A percentile compares a stretch with the other conserved stretches of the same genome.
phyloP scores from a whole-genome alignment of 2,329 filamentous ascomycete genomes.

The Drechslerella dactyloides region DNA sequence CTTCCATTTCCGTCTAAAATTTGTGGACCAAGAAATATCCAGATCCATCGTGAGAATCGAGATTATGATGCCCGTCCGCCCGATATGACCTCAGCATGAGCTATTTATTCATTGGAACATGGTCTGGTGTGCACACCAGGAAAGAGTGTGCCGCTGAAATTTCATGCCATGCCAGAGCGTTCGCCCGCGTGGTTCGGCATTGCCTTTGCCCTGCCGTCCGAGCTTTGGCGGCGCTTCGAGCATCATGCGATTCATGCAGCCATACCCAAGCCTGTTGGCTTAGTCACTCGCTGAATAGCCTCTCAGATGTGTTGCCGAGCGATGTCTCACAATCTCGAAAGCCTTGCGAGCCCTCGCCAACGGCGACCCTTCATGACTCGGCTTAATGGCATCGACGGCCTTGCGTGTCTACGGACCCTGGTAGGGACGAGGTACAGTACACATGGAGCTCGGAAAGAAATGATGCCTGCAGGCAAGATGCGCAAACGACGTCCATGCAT shows the following conservation, averaged over 20 bases:
- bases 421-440: too few species aligned
- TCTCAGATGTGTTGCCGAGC: constrained; percentile 34
- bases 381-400: too few species aligned
- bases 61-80: background rate
- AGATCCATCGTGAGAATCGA: background rate
- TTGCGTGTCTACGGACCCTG: too few species aligned
- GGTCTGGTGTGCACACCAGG: constrained; percentile 8
- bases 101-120: constrained; percentile 24
- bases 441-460: too few species aligned
- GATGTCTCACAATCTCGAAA: constrained; percentile 4
- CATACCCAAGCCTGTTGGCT: constrained; percentile 9
- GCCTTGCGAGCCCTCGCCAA: background rate
- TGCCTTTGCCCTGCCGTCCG: constrained; percentile 30
- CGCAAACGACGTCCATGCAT: too few species aligned
- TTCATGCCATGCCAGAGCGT: constrained; percentile 34
- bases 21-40: background rate
- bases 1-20: background rate
- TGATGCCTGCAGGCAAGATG: too few species aligned
- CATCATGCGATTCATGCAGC: constrained; percentile 31
- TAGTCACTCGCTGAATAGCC: background rate
- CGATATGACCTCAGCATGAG: background rate
- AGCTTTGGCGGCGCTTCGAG: constrained; percentile 36
- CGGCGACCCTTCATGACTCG: background rate
- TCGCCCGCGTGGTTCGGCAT: constrained; percentile 10
- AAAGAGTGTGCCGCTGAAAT: constrained; percentile 23